phyloP scores from a whole-genome alignment of 2,329 filamentous ascomycete species.

The Fusarium gaditjirri region DNA sequence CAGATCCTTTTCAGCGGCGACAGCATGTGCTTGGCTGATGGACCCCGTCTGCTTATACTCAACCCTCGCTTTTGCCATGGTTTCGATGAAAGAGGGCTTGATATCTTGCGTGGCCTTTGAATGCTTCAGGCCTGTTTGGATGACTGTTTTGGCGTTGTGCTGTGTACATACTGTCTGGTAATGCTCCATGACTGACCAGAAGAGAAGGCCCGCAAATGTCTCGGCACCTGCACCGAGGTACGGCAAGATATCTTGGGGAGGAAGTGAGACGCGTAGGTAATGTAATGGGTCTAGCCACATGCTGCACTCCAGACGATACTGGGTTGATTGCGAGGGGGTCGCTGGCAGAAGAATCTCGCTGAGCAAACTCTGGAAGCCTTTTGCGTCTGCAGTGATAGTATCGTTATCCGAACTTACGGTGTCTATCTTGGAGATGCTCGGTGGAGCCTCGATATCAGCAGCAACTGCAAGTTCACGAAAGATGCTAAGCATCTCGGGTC shows the following conservation, averaged over 20 bases:
- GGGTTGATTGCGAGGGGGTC: fast-evolving
- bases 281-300: slow-evolving; percentile 11
- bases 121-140: neutral
- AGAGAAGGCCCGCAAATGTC: neutral
- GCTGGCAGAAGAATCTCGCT: neutral
- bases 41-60: neutral
- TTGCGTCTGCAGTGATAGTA: fast-evolving
- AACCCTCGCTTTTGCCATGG: slow-evolving; percentile 2
- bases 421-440: neutral
- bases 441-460: neutral
- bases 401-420: no score
- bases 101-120: neutral
- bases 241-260: slow-evolving; percentile 1
- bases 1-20: neutral
- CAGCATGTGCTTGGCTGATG: neutral
- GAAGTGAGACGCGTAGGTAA: neutral
- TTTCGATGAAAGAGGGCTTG: neutral
- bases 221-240: neutral
- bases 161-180: neutral
- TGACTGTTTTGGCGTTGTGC: neutral
- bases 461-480: neutral
- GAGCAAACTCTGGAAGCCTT: fast-evolving
- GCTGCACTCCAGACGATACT: slow-evolving; percentile 4
- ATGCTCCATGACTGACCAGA: slow-evolving; percentile 20
- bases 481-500: neutral